Evolutionary conservation across 2,329 filamentous ascomycete species (phyloP).

Genomic region (Acarospora socialis): DNA sequence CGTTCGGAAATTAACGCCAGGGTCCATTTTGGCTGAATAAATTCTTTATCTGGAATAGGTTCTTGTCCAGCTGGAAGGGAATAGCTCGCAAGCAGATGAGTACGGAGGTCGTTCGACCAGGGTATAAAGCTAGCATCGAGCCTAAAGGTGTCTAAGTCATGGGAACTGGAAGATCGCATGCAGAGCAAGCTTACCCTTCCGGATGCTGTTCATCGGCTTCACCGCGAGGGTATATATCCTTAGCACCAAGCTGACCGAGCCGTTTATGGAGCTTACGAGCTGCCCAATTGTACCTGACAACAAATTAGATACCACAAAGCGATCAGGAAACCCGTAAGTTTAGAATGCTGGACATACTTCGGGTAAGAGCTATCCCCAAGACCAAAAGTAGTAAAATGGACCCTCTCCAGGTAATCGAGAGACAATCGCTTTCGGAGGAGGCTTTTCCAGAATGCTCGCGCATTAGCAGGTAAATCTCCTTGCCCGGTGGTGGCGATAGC

Average conservation of each 20-base stretch:
- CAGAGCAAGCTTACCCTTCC: conserved; percentile 53
- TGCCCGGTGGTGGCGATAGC: conserved; percentile 87
- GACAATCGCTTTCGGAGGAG: conserved; percentile 67
- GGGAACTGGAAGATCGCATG: not conserved
- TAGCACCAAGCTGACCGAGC: conserved; percentile 68
- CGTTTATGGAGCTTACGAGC: conserved; percentile 77
- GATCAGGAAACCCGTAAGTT: not conserved
- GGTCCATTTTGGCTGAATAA: conserved; percentile 62
- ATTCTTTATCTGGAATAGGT: conserved; percentile 59
- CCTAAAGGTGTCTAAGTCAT: conserved; percentile 30
- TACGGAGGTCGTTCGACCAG: conserved; percentile 57
- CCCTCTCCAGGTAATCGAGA: conserved; percentile 49
- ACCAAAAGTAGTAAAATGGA: conserved; percentile 75
- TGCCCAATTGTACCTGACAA: conserved; percentile 73
- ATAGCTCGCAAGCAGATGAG: conserved; percentile 49
- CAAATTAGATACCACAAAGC: not conserved
- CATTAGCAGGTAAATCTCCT: conserved; percentile 80
- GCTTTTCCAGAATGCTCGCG: conserved; percentile 68
- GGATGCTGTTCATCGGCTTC: conserved; percentile 91
- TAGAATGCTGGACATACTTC: conserved; percentile 43
- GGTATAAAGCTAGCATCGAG: conserved; percentile 69
- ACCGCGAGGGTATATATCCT: conserved; percentile 58
- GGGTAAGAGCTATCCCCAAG: conserved; percentile 90
- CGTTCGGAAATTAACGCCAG: conserved; percentile 20
- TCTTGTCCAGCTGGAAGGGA: conserved; percentile 53